phyloP scores from a whole-genome alignment of 169 alveolate genomes.

The Plasmodium malariae region DNA sequence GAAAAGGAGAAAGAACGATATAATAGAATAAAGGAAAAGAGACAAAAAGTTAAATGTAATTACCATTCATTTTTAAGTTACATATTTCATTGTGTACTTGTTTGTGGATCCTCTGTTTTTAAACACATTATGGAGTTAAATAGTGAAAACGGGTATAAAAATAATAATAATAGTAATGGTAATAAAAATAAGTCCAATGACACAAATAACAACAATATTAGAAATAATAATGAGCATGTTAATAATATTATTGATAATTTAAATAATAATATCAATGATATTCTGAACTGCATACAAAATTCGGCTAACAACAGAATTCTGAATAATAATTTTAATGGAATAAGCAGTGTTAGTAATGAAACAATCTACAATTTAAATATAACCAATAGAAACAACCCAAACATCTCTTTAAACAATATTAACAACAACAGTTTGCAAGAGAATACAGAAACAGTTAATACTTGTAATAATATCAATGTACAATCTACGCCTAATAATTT shows the following conservation, averaged over 20 bases:
- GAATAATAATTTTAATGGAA: slow-evolving; percentile 44
- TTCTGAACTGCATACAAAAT: slow-evolving; percentile 59
- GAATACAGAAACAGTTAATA: slow-evolving; percentile 50
- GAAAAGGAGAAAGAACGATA: neutral
- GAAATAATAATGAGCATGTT: slow-evolving; percentile 64
- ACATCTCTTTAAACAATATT: slow-evolving; percentile 49
- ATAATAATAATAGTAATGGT: neutral
- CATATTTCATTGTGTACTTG: slow-evolving; percentile 47
- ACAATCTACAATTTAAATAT: slow-evolving; percentile 68
- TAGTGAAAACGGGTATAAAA: slow-evolving; percentile 19
- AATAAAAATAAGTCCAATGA: slow-evolving; percentile 36
- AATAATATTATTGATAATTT: slow-evolving; percentile 57
- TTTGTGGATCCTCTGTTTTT: slow-evolving; percentile 68
- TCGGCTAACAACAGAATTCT: slow-evolving; percentile 41
- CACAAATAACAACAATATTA: slow-evolving; percentile 29
- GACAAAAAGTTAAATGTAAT: slow-evolving; percentile 30
- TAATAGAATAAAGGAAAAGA: neutral
- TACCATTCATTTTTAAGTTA: slow-evolving; percentile 46
- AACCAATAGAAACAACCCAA: slow-evolving; percentile 32
- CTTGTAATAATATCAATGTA: slow-evolving; percentile 22
- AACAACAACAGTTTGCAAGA: slow-evolving; percentile 47
- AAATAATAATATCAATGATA: slow-evolving; percentile 58
- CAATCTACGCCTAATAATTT: neutral
- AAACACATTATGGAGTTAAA: slow-evolving; percentile 38
- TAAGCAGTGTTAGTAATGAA: slow-evolving; percentile 66